phyloP scores from a whole-genome alignment of 768 basidiomycete genomes.

The Grammothele lineata region DNA sequence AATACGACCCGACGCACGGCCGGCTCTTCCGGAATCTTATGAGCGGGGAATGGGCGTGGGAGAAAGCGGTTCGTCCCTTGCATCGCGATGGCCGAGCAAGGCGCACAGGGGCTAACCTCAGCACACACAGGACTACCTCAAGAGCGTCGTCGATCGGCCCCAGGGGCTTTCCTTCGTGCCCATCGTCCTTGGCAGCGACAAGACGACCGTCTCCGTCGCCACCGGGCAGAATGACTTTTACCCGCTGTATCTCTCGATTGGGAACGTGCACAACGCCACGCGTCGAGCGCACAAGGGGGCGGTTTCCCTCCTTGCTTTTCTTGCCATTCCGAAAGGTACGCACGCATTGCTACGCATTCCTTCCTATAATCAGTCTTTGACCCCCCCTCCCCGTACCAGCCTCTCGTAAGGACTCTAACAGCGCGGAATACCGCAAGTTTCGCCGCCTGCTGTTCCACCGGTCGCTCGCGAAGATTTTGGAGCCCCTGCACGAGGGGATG shows the following conservation, averaged over 20 bases:
- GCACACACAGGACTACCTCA: not conserved
- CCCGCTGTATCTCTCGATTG: conserved; percentile 24
- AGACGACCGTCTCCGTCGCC: conserved; percentile 23
- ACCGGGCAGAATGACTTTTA: conserved; percentile 26
- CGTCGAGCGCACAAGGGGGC: conserved; percentile 18
- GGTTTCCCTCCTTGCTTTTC: conserved; percentile 18
- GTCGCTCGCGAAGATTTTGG: conserved; percentile 7
- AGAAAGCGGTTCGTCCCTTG: not conserved
- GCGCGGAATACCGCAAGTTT: conserved; percentile 8
- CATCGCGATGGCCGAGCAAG: not conserved
- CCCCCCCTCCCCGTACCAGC: not conserved
- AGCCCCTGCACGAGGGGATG: conserved; percentile 13
- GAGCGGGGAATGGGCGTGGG: not conserved
- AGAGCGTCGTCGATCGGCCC: not conserved
- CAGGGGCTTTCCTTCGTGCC: conserved; percentile 20
- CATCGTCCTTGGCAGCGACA: conserved; percentile 23
- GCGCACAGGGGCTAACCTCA: not conserved
- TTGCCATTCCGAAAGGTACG: conserved; percentile 30
- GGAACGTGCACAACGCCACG: conserved; percentile 20
- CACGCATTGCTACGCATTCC: not conserved
- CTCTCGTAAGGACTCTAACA: not conserved
- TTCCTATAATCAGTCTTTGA: not conserved
- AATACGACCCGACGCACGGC: conserved; percentile 6
- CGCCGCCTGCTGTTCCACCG: conserved; percentile 11
- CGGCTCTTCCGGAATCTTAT: not conserved